phyloP scores from a whole-genome alignment of 2,329 filamentous ascomycete species.

The Botrytis fragariae region DNA sequence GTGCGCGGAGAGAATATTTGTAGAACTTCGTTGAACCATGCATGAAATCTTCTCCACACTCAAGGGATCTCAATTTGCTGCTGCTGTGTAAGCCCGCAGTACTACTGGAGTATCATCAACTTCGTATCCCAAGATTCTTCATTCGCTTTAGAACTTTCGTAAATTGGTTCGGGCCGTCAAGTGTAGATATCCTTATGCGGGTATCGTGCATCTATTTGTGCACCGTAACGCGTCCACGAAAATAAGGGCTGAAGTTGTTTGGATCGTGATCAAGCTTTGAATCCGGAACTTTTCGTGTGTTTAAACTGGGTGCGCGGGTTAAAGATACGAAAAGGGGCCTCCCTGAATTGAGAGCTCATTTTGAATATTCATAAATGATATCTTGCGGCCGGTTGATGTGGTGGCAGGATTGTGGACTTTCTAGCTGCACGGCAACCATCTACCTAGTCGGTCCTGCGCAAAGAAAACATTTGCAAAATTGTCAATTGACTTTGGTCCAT shows the following conservation, averaged over 20 bases:
- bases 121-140: not conserved
- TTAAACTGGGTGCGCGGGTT: not conserved
- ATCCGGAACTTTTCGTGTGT: not conserved
- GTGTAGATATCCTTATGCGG: not conserved
- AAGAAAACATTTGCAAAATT: too few relatives aligned
- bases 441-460: too few relatives aligned
- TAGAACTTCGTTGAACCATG: slow-evolving; percentile 8
- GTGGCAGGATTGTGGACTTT: too few relatives aligned
- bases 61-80: not conserved
- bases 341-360: not conserved
- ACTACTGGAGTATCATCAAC: slow-evolving; percentile 7
- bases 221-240: not conserved
- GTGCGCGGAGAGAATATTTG: not conserved
- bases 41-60: slow-evolving; percentile 7
- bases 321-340: not conserved
- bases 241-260: not conserved
- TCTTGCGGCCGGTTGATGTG: too few relatives aligned
- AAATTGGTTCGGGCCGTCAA: not conserved
- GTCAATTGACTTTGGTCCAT: too few relatives aligned
- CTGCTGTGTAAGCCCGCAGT: slow-evolving; percentile 4
- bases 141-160: not conserved
- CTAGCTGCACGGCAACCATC: too few relatives aligned
- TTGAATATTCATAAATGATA: not conserved
- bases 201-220: not conserved
- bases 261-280: slow-evolving; percentile 4